phyloP scores from a whole-genome alignment of 345 rosid species.

The Pelargonium nanum region DNA sequence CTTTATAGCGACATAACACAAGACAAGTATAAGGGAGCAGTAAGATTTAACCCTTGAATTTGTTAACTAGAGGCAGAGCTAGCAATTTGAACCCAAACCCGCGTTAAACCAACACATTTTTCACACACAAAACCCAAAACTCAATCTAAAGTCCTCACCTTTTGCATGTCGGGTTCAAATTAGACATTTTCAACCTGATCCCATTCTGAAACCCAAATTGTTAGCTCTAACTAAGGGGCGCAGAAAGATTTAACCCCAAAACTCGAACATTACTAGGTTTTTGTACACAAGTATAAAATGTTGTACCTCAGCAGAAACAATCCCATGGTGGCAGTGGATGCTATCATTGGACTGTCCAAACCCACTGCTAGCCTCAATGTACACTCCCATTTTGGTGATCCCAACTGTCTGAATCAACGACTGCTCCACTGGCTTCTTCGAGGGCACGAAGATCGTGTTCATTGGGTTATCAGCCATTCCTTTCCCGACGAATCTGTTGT shows the following conservation, averaged over 20 bases:
- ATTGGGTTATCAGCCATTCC: conserved; percentile 93
- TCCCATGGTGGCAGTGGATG: conserved; percentile 74
- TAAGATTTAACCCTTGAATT: too few species aligned
- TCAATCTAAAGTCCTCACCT: too few species aligned
- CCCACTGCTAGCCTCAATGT: conserved; percentile 89
- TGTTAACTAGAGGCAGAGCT: too few species aligned
- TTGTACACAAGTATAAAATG: neutral
- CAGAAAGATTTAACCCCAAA: too few species aligned
- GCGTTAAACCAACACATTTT: too few species aligned
- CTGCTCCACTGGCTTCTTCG: conserved; percentile 43
- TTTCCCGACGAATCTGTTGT: conserved; percentile 60
- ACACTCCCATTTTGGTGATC: conserved; percentile 77
- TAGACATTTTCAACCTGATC: neutral
- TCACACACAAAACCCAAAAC: too few species aligned
- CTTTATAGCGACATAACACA: too few species aligned
- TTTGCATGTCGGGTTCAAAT: too few species aligned
- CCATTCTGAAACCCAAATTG: too few species aligned
- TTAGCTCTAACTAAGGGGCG: too few species aligned
- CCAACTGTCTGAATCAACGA: conserved; percentile 93
- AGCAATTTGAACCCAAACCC: too few species aligned
- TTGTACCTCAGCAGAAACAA: conserved; percentile 71
- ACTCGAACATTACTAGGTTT: neutral
- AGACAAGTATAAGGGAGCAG: too few species aligned
- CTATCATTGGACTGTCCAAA: conserved; percentile 70
- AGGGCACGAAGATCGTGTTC: conserved; percentile 74